Evolutionary conservation across 2,329 filamentous ascomycete species (phyloP).

Genomic region (Paraphaeosphaeria minitans): DNA sequence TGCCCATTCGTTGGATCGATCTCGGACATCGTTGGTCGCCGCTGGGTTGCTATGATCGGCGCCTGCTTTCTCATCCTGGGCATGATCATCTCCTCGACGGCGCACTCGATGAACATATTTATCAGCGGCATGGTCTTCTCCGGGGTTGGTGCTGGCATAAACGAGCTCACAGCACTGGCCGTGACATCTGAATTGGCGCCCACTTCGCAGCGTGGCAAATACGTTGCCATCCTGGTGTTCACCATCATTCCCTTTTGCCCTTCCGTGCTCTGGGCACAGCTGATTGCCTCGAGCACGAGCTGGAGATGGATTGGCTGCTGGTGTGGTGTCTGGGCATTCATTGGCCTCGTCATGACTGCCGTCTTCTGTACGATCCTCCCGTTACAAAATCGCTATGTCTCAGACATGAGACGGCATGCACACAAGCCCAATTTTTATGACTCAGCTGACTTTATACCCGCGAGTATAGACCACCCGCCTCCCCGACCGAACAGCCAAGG

Average conservation of each 20-base stretch:
- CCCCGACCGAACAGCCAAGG: conserved; percentile 43
- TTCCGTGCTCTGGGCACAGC: conserved; percentile 65
- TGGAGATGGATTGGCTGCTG: neutral
- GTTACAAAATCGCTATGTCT: too few species aligned
- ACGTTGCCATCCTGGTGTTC: conserved; percentile 64
- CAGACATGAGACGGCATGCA: too few species aligned
- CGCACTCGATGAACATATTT: conserved; percentile 36
- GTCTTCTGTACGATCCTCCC: conserved; percentile 40
- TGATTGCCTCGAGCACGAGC: conserved; percentile 45
- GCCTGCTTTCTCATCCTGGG: conserved; percentile 46
- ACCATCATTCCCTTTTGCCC: conserved; percentile 68
- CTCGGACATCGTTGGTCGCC: conserved; percentile 41
- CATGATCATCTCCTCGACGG: conserved; percentile 35
- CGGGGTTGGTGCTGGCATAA: conserved; percentile 69
- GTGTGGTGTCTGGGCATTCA: neutral
- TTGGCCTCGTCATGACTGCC: conserved; percentile 24
- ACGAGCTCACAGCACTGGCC: conserved; percentile 70
- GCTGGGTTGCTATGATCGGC: conserved; percentile 39
- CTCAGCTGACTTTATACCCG: too few species aligned
- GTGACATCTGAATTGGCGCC: conserved; percentile 63
- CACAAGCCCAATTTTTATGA: too few species aligned
- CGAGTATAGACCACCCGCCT: conserved; percentile 44
- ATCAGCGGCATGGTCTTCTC: conserved; percentile 51
- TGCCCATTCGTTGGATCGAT: conserved; percentile 66
- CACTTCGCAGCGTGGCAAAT: conserved; percentile 66